A percentile compares a stretch with the other conserved stretches of the same genome.
phyloP scores from a whole-genome alignment of 495 filamentous ascomycete species.

The Ramalina intermedia region DNA sequence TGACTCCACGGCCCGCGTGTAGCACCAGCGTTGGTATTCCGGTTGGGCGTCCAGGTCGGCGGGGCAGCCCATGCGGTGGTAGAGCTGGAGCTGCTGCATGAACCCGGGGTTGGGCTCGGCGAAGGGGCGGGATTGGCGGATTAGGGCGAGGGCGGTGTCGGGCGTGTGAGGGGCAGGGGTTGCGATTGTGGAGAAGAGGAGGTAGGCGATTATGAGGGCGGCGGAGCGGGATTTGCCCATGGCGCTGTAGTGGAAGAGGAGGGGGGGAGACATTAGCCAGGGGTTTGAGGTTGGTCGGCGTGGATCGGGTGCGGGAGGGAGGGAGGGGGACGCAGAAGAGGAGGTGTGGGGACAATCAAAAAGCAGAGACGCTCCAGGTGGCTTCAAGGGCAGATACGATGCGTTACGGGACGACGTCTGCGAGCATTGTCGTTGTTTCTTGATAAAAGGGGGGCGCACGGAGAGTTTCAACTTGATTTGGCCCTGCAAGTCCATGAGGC shows the following conservation, averaged over 20 bases:
- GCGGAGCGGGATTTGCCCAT: constrained; percentile 94
- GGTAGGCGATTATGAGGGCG: constrained; percentile 68
- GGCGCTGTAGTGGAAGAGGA: constrained; percentile 45
- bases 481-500: no score
- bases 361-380: neutral
- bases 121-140: constrained; percentile 51
- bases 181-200: constrained; percentile 39
- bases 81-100: constrained; percentile 75
- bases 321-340: neutral
- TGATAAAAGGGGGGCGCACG: no score
- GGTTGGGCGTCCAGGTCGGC: constrained; percentile 52
- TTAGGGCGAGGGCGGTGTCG: constrained; percentile 41
- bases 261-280: neutral
- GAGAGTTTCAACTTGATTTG: no score
- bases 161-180: constrained; percentile 20
- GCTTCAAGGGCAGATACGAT: neutral
- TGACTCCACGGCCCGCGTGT: constrained; percentile 58
- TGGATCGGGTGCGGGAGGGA: neutral
- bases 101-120: constrained; percentile 84
- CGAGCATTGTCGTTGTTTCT: no score
- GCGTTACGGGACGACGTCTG: no score
- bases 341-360: neutral
- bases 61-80: constrained; percentile 69
- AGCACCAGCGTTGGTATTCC: constrained; percentile 79
- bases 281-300: neutral